phyloP scores from a whole-genome alignment of 371 early-diverging fungal genomes.

The Mucor circinelloides region DNA sequence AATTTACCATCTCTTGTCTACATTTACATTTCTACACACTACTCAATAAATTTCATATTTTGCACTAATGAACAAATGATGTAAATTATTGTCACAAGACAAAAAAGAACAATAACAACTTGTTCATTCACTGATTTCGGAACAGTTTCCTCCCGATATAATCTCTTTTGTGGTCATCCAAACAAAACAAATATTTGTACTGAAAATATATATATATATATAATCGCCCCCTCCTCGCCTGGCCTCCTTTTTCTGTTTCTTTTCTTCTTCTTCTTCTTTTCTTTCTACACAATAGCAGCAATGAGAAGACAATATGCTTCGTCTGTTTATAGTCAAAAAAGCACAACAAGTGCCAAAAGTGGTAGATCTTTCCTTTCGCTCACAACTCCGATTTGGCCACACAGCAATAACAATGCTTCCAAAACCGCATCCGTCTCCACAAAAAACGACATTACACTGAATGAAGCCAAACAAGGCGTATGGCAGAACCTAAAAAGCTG shows the following conservation, averaged over 20 bases:
- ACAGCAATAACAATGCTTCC: neutral
- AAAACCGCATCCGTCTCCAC: slow-evolving; percentile 1
- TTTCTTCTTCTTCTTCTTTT: slow-evolving; percentile 10
- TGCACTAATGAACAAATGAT: slow-evolving; percentile 1
- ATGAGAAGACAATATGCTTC: slow-evolving; percentile 42
- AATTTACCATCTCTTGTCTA: slow-evolving; percentile 2
- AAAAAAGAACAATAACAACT: slow-evolving; percentile 1
- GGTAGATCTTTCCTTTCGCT: slow-evolving; percentile 43
- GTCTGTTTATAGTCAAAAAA: slow-evolving; percentile 48
- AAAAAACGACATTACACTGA: neutral
- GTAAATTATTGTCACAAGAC: slow-evolving; percentile 4
- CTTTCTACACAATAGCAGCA: neutral
- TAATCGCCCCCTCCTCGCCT: neutral
- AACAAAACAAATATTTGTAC: neutral
- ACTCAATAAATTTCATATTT: neutral
- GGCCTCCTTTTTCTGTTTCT: slow-evolving; percentile 21
- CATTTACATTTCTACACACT: neutral
- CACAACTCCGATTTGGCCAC: slow-evolving; percentile 20
- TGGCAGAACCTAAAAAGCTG: slow-evolving; percentile 36
- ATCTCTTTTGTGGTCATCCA: slow-evolving; percentile 6
- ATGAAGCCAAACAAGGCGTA: slow-evolving; percentile 14
- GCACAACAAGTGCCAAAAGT: slow-evolving; percentile 46
- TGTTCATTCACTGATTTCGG: slow-evolving; percentile 2
- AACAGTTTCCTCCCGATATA: slow-evolving; percentile 10
- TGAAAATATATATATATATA: neutral